A percentile compares a stretch with the other conserved stretches of the same genome.
Evolutionary conservation across 768 basidiomycete genomes (phyloP).

Genomic region (Crassisporium funariophilum): DNA sequence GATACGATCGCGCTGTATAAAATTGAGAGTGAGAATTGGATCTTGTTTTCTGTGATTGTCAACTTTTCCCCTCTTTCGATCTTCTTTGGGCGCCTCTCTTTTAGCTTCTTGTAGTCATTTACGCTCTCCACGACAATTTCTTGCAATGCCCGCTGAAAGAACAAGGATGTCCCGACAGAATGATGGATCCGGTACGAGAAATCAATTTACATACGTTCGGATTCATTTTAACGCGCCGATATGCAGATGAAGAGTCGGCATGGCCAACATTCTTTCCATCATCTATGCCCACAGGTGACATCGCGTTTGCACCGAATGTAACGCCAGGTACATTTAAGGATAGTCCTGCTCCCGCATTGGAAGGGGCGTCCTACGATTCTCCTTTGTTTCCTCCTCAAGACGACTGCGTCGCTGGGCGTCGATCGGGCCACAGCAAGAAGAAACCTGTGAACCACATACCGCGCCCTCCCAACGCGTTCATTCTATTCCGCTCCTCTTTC

Average conservation of each 20-base stretch:
- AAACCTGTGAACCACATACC: slow-evolving; percentile 73
- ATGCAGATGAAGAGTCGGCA: slow-evolving; percentile 16
- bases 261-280: too few relatives aligned
- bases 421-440: slow-evolving; percentile 57
- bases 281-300: slow-evolving; percentile 33
- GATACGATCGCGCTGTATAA: slow-evolving; percentile 17
- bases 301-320: slow-evolving; percentile 61
- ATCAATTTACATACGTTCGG: slow-evolving; percentile 25
- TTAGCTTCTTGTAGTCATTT: slow-evolving; percentile 6
- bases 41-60: slow-evolving; percentile 7
- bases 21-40: slow-evolving; percentile 9
- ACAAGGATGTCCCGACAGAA: slow-evolving; percentile 40
- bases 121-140: not conserved
- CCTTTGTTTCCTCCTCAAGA: slow-evolving; percentile 54
- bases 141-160: slow-evolving; percentile 50
- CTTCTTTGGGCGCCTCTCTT: slow-evolving; percentile 16
- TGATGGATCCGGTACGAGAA: slow-evolving; percentile 32
- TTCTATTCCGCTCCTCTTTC: slow-evolving; percentile 80
- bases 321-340: slow-evolving; percentile 59
- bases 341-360: slow-evolving; percentile 43
- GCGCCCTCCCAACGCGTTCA: slow-evolving; percentile 83
- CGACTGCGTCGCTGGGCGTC: slow-evolving; percentile 33
- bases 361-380: slow-evolving; percentile 37
- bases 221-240: slow-evolving; percentile 42
- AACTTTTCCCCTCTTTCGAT: slow-evolving; percentile 13